Percentiles rank a stretch among this genome's conserved stretches.
Conservation (phyloP, 805 yeast species). For the Wickerhamomyces canadensis region DNA sequence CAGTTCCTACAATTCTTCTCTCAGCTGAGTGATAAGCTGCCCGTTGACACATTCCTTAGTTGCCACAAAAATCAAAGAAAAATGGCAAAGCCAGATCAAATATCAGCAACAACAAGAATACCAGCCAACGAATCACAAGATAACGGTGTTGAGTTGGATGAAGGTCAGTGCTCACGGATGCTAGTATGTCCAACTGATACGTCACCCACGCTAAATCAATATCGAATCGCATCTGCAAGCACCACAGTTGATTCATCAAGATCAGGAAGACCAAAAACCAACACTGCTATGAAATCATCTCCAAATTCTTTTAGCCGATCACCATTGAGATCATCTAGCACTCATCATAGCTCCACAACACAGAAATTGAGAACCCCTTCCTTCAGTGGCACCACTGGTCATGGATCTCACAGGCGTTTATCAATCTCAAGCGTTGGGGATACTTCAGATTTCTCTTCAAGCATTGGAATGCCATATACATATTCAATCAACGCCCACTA, state of each 20-base stretch:
- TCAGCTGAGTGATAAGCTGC: no score
- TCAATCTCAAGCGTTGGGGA: conserved; percentile 16
- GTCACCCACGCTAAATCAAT: not conserved
- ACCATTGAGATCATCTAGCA: conserved; percentile 12
- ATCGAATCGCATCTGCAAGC: not conserved
- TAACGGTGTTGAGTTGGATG: no score
- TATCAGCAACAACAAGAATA: no score
- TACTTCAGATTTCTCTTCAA: conserved; percentile 12
- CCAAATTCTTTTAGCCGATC: conserved; percentile 12
- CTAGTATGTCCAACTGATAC: no score
- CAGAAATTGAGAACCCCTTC: conserved; percentile 11
- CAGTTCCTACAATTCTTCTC: no score
- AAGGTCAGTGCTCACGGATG: no score
- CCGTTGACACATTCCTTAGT: no score
- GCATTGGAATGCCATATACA: conserved; percentile 19
- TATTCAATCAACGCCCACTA: conserved; percentile 1
- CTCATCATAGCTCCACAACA: conserved; percentile 5
- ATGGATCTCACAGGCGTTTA: conserved; percentile 12
- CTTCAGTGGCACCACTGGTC: not conserved
- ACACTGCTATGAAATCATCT: not conserved
- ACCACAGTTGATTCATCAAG: not conserved
- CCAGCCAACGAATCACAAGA: no score
- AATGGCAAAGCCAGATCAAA: no score
- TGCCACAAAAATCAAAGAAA: no score
- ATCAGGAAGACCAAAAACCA: conserved; percentile 6